These are phyloP conservation scores for Limtongia smithiae DNA, from an alignment of 805 yeast species.

Conservation along the genomic window DNA sequence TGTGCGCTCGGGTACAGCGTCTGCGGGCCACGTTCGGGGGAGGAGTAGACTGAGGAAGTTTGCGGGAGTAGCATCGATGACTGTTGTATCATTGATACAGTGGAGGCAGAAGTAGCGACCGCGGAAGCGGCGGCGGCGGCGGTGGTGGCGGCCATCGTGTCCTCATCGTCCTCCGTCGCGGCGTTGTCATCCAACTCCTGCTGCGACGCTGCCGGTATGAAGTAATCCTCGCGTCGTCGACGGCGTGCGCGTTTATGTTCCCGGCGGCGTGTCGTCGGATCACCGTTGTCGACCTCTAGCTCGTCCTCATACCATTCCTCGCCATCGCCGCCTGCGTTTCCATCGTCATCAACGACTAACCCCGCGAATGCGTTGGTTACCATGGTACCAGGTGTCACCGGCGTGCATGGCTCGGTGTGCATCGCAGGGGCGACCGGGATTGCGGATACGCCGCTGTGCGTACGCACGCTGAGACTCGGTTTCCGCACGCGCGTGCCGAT, in stretches of 20 bases:
- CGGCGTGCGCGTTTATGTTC: slow-evolving; percentile 14
- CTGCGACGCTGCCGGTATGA: background rate
- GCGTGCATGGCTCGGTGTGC: slow-evolving; percentile 3
- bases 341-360: slow-evolving; percentile 15
- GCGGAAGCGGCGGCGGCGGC: background rate
- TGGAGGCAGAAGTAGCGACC: no score
- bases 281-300: no score
- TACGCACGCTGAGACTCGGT: background rate
- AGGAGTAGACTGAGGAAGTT: no score
- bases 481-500: slow-evolving; percentile 11
- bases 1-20: background rate
- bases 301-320: no score
- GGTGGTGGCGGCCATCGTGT: background rate
- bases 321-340: slow-evolving; percentile 13
- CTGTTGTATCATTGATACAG: background rate
- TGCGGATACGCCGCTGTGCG: slow-evolving; percentile 1
- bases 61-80: background rate
- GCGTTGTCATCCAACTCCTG: background rate
- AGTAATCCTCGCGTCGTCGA: background rate
- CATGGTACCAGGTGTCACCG: slow-evolving; percentile 8
- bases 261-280: background rate
- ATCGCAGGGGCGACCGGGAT: background rate
- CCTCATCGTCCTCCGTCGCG: slow-evolving; percentile 6
- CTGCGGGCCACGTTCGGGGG: no score
- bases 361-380: slow-evolving; percentile 2